Base-by-base conservation (phyloP, 768 basidiomycete genomes). In the Phylloporus scabripes region DNA sequence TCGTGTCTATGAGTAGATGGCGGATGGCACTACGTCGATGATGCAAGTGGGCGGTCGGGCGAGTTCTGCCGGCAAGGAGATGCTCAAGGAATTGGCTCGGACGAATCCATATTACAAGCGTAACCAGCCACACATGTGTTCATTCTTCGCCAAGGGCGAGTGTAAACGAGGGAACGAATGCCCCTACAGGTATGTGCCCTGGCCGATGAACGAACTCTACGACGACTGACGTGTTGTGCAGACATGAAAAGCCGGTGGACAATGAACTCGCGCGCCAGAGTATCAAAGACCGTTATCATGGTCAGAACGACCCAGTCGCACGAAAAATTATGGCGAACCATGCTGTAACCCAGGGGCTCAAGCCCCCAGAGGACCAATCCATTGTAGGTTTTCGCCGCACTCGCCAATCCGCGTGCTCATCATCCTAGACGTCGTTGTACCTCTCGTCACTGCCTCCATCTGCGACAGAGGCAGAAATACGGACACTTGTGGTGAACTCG, bases 71-170 rank as follows among this genome's bases (percentile, higher is more conserved):
- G 93, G 92, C 21, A 92, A 94, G 67, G 96, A 99, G 61, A 94
- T 98, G 90, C 72, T 99, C 47, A 97, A 98, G 70, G 82, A 88
- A 55, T 72, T 99, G 10, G 96, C 96, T 20, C 80, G 95, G 56
- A 90, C 89, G 26, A 95, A 98, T 60, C 96, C 96, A 0, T 92
- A 92, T 66, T 98, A 98, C 73, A 96, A 97, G 69, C 84, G 95
- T 49, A 99, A 98, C 70, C 74, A 87, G 48, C 92, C 96, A 40
- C 88, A 97, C 56, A 63, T 96, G 12, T 99, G 96, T 67, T 91
- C 89, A 2, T 98, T 98, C 78, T 98, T 85, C 63, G 84, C 78
- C 43, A 99, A 98, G 70, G 96, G 96, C 0, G 88, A 94, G 48
- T 99, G 96, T 66, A 91, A 77, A 34, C 81, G 96, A 37, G 96